phyloP scores from a whole-genome alignment of 495 filamentous ascomycete genomes.

The Evernia prunastri region DNA sequence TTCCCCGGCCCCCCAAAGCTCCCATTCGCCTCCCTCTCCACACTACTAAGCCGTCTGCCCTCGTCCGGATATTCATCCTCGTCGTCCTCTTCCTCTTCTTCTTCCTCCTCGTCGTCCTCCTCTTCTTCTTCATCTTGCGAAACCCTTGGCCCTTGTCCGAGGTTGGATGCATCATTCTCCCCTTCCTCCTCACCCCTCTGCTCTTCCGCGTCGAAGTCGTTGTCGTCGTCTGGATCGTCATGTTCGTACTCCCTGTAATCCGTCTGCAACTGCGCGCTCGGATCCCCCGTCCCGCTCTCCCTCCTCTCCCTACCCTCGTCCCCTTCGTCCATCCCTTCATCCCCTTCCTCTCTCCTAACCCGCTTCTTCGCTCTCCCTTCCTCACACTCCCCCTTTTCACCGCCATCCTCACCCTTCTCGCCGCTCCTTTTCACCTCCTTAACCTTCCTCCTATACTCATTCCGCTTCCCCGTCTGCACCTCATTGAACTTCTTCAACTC shows the following conservation, averaged over 20 bases:
- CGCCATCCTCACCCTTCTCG: constrained; percentile 38
- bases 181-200: not conserved
- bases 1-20: constrained; percentile 27
- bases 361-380: constrained; percentile 40
- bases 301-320: constrained; percentile 36
- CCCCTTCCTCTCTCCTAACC: constrained; percentile 31
- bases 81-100: constrained; percentile 36
- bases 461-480: constrained; percentile 59
- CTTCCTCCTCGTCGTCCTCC: constrained; percentile 31
- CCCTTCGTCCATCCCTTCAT: constrained; percentile 35
- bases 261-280: constrained; percentile 33
- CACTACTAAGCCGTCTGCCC: constrained; percentile 30
- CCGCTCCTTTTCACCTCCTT: constrained; percentile 40
- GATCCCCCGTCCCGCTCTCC: constrained; percentile 11
- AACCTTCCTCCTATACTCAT: constrained; percentile 48
- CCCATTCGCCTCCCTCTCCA: constrained; percentile 20
- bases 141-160: not conserved
- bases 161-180: not conserved
- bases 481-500: constrained; percentile 56
- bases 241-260: constrained; percentile 36
- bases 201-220: not conserved
- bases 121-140: constrained; percentile 25
- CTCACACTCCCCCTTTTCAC: constrained; percentile 47
- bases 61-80: constrained; percentile 53
- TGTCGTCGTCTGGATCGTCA: constrained; percentile 24